A percentile compares a stretch with the other conserved stretches of the same genome.
Conservation (phyloP, 495 filamentous ascomycete species). For the Aspergillus indologenus region DNA sequence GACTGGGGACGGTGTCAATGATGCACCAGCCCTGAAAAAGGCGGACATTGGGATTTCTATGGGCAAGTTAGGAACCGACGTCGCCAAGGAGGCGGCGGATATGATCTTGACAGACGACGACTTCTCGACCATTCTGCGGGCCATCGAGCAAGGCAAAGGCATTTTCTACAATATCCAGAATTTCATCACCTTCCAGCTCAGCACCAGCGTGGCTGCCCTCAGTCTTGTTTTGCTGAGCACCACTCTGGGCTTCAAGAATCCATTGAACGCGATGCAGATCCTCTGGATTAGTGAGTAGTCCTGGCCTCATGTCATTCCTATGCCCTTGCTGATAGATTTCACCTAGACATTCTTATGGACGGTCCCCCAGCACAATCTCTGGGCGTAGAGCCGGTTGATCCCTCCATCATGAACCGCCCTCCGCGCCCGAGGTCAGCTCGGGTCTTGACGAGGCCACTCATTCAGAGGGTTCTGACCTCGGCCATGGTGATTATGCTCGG, state of each 20-base stretch:
- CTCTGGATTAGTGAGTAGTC: conserved; percentile 89
- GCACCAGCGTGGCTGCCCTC: conserved; percentile 91
- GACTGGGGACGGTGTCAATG: conserved; percentile 98
- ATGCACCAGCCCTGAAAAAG: conserved; percentile 94
- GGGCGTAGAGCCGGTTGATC: conserved; percentile 93
- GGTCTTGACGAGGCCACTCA: conserved; percentile 77
- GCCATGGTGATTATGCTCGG: conserved; percentile 86
- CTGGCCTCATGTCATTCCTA: background rate
- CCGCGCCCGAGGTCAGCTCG: conserved; percentile 80
- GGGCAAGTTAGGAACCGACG: conserved; percentile 92
- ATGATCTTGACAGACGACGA: conserved; percentile 99
- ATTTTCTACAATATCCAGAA: conserved; percentile 99
- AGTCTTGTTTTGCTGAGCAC: conserved; percentile 90
- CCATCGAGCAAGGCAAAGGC: conserved; percentile 97
- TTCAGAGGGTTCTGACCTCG: conserved; percentile 82
- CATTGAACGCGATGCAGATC: conserved; percentile 98
- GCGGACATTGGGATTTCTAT: conserved; percentile 98
- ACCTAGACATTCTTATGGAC: conserved; percentile 95
- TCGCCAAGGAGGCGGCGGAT: conserved; percentile 98
- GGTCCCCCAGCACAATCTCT: conserved; percentile 96
- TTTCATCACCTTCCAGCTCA: conserved; percentile 97
- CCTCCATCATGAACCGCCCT: conserved; percentile 87
- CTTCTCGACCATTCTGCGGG: conserved; percentile 93
- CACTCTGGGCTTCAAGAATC: conserved; percentile 85
- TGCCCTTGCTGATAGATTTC: conserved; percentile 26